phyloP scores from a whole-genome alignment of 306 rosid species.

The Medicago lupulina region DNA sequence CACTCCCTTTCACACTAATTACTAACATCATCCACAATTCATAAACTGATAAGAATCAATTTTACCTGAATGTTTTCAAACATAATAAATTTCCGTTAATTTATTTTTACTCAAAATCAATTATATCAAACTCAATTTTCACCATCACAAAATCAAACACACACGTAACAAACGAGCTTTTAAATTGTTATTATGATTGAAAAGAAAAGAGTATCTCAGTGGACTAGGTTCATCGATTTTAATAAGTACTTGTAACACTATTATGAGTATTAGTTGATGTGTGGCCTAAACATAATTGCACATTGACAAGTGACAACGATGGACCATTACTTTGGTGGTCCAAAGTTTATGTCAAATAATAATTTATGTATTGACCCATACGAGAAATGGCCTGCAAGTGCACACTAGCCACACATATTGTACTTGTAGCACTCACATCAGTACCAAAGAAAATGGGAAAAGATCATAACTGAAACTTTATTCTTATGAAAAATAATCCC shows the following conservation, averaged over 20 bases:
- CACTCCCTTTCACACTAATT: constrained; percentile 2
- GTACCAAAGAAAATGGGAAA: background rate
- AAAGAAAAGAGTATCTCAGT: too few species aligned
- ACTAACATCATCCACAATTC: constrained; percentile 23
- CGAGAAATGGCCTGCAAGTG: constrained; percentile 11
- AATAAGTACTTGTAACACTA: constrained; percentile 28
- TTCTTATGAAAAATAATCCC: background rate
- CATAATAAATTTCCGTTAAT: too few species aligned
- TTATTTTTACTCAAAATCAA: too few species aligned
- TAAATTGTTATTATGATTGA: too few species aligned
- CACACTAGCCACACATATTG: constrained; percentile 36
- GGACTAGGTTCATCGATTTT: constrained; percentile 35
- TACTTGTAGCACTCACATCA: constrained; percentile 36
- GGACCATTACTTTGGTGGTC: constrained; percentile 39
- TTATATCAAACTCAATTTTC: too few species aligned
- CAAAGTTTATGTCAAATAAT: constrained; percentile 19
- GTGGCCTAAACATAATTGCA: constrained; percentile 37
- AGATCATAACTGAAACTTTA: constrained; percentile 15
- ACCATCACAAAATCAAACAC: too few species aligned
- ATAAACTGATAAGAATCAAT: background rate
- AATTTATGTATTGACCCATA: constrained; percentile 38
- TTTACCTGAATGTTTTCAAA: too few species aligned
- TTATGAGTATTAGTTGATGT: constrained; percentile 19
- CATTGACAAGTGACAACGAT: constrained; percentile 39
- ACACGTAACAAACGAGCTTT: too few species aligned